Percentiles rank a stretch among this genome's conserved stretches.
phyloP scores from a whole-genome alignment of 1,284 basidiomycete species.

The Apiotrichum veenhuisii region DNA sequence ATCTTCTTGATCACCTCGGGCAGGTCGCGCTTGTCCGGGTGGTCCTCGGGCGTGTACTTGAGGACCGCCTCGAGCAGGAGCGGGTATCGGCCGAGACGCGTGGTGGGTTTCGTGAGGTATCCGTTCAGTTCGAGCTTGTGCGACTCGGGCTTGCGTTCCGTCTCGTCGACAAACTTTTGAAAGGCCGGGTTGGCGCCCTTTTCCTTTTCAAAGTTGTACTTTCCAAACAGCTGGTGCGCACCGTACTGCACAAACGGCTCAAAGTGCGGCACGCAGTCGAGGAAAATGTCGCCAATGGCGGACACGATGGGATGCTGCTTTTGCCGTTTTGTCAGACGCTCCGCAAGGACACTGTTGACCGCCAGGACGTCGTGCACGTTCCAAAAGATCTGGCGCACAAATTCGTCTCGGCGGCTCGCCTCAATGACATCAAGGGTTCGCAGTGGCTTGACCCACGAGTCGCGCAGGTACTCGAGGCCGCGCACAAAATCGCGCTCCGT shows the following conservation, averaged over 20 bases:
- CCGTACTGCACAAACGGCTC: slow-evolving; percentile 92
- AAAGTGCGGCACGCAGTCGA: slow-evolving; percentile 85
- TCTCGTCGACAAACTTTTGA: slow-evolving; percentile 89
- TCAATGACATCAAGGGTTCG: slow-evolving; percentile 69
- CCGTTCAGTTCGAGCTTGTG: slow-evolving; percentile 96
- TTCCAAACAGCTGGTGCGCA: slow-evolving; percentile 94
- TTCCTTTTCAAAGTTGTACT: slow-evolving; percentile 99
- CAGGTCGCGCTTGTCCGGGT: slow-evolving; percentile 75
- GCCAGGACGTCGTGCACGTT: slow-evolving; percentile 91
- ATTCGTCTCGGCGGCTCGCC: slow-evolving; percentile 70
- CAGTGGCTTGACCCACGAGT: slow-evolving; percentile 87
- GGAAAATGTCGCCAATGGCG: slow-evolving; percentile 83
- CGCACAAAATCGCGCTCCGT: slow-evolving; percentile 97
- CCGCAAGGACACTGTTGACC: slow-evolving; percentile 83
- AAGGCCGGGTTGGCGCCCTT: slow-evolving; percentile 91
- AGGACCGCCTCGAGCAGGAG: slow-evolving; percentile 86
- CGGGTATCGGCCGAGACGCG: slow-evolving; percentile 92
- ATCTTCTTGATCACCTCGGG: slow-evolving; percentile 76
- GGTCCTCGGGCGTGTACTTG: slow-evolving; percentile 90
- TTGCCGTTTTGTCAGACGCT: slow-evolving; percentile 92
- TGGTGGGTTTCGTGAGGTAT: slow-evolving; percentile 97
- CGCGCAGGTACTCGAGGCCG: slow-evolving; percentile 96
- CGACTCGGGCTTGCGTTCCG: slow-evolving; percentile 89
- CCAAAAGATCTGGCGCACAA: slow-evolving; percentile 96
- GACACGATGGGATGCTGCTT: slow-evolving; percentile 91